These are phyloP conservation scores for Pharnaceum exiguum DNA, from an alignment of 148 eudicot genomes.

Conservation along the genomic window DNA sequence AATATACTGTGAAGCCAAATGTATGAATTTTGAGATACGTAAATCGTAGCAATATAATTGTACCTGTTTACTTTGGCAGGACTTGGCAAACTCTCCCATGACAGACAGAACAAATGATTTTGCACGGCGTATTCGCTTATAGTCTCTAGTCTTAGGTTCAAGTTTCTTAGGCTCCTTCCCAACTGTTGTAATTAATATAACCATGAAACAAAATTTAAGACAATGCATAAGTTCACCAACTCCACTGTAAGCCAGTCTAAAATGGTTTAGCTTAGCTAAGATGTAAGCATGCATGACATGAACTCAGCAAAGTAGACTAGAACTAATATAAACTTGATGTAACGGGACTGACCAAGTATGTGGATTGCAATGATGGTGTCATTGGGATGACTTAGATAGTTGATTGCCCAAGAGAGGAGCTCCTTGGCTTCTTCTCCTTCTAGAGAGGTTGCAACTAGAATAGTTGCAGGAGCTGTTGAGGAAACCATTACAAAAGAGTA, in stretches of 20 bases:
- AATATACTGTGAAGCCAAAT: neutral
- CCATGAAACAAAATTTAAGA: neutral
- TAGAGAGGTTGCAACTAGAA: constrained; percentile 57
- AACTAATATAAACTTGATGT: too few species aligned
- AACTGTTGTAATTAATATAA: constrained; percentile 19
- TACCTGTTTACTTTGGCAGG: constrained; percentile 65
- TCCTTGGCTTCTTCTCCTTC: constrained; percentile 41
- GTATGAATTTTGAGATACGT: neutral
- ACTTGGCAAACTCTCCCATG: constrained; percentile 64
- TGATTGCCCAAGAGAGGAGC: constrained; percentile 60
- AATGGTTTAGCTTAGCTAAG: constrained; percentile 16
- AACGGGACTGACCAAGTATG: constrained; percentile 50
- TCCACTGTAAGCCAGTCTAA: constrained; percentile 20
- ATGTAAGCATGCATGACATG: neutral
- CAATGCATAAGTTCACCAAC: constrained; percentile 19
- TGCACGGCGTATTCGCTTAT: constrained; percentile 48
- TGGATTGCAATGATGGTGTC: constrained; percentile 72
- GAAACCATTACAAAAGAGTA: constrained; percentile 16
- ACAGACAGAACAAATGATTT: constrained; percentile 61
- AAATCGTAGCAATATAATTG: neutral
- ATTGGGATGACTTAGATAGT: constrained; percentile 50
- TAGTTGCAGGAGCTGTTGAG: constrained; percentile 45
- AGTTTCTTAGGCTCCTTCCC: constrained; percentile 46
- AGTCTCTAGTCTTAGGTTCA: constrained; percentile 30
- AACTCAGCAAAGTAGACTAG: constrained; percentile 3